Base-by-base conservation (phyloP, 2,329 filamentous ascomycete species). In the Volutella citrinella region DNA sequence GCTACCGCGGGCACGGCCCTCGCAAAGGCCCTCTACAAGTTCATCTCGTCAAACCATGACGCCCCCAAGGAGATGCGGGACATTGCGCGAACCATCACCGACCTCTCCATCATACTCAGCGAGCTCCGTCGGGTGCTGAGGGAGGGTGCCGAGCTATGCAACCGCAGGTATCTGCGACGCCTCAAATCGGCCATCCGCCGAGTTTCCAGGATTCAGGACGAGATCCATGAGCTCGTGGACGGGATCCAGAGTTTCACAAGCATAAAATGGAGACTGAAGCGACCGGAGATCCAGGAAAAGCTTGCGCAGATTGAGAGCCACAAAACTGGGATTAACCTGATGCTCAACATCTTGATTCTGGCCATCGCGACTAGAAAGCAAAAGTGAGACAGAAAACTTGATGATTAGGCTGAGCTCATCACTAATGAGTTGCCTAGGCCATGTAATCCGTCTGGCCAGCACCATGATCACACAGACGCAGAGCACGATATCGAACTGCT, bases 111-210 rank as follows among this genome's bases (percentile, higher is more conserved):
- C 4, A 22, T 31, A n/a, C 14, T 36, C 13, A 12, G 21, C 22
- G 34, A 36, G 22, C 34, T 31, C 15, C 21, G 27, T 30, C 28
- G 27, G 14, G 34, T 36, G 14, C 26, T 36, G 22, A 36, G n/a
- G 18, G 13, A 31, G 13, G 19, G 34, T 13, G 27, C 17, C 19
- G 34, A 36, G 10, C 27, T 36, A 8, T 30, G 27, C 27, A 36
- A 17, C 14, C 25, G 32, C 25, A 28, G 14, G 11, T 21, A 10
- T n/a, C 15, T 36, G 23, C 17, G 27, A 13, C 27, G 19, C 10
- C 26, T 36, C 27, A 36, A 36, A 27, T 35, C 30, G 18, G 16
- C 30, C 11, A 27, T 26, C 17, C 20, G 20, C 15, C 22, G 30
- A 15, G 27, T 27, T 10, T 32, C 23, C 16, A 3, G 17, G 17